Evolutionary conservation across 164 flowering plant genomes (phyloP), one percentile per base, ranked within the genome.

Genomic region (Brasenia schreberi): DNA sequence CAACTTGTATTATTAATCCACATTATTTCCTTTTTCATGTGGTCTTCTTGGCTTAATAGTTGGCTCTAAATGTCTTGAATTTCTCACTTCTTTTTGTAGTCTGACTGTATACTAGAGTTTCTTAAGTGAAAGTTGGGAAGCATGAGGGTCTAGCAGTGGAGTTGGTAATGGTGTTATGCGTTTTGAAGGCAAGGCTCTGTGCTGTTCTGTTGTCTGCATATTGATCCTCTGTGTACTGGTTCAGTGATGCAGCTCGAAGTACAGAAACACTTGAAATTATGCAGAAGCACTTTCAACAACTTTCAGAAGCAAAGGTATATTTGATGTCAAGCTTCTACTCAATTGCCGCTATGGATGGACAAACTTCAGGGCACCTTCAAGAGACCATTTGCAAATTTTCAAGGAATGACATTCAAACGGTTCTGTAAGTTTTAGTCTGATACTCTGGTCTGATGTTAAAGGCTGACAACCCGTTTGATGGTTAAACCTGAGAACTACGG

Each of bases 331-430:
- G 98, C 79, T 92, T 92, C 71, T 92, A 92, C 74, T 92, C 98
- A 23, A 72, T 93, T 66, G 93, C 98, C 18, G 97, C 97, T 59
- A 85, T 90, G 98, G 98, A 92, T 76, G 98, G 98, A 43, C 98
- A 90, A 77, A 92, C 98, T 14, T 94, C 98, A 17, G 92, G 87
- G 67, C 96, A 92, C 74, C 90, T 92, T 68, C 90, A 84, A 71
- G 75, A 68, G 43, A 74, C 82, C 66, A 82, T 93, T 65, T 83
- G 92, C 74, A 75, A 79, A 77, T 84, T 83, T 78, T 74, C 98
- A 16, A 81, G 76, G 69, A 85, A 87, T 72, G 90, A 87, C 49
- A 81, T 85, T 56, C 70, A 77, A 64, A 90, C 97, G 49, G 82
- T 93, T 62, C 87, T 93, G 96, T 93, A 73, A 82, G 96, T 83